Percentiles rank a stretch among this genome's conserved stretches.
Conservation (phyloP, 495 filamentous ascomycete species). For the Tuber aestivum region DNA sequence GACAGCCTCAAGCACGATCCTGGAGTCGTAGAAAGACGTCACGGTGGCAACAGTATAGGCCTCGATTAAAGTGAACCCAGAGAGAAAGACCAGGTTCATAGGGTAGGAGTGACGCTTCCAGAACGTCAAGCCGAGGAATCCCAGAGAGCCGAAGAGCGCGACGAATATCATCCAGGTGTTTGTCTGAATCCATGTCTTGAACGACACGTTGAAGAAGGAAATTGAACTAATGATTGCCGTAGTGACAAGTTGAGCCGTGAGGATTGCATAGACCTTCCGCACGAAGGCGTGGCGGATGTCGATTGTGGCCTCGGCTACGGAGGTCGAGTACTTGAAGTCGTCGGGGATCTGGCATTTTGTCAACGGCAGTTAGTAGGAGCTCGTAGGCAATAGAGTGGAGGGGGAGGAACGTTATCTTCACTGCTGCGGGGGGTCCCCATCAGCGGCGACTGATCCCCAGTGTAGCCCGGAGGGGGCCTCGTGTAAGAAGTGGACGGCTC, state of each 20-base stretch:
- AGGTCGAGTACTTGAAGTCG: slow-evolving; percentile 97
- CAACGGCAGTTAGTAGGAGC: neutral
- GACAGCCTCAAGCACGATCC: slow-evolving; percentile 82
- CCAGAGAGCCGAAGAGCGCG: slow-evolving; percentile 50
- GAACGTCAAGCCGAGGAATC: slow-evolving; percentile 61
- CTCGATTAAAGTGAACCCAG: slow-evolving; percentile 84
- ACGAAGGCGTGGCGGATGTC: slow-evolving; percentile 97
- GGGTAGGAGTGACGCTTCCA: slow-evolving; percentile 99
- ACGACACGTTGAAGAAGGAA: slow-evolving; percentile 72
- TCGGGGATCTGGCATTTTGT: slow-evolving; percentile 63
- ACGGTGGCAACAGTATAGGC: slow-evolving; percentile 90
- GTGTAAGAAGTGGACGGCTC: slow-evolving; percentile 55
- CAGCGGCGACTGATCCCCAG: slow-evolving; percentile 53
- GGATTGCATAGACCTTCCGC: slow-evolving; percentile 82
- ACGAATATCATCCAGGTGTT: slow-evolving; percentile 79
- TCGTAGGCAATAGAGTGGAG: neutral
- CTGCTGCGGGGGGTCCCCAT: slow-evolving; percentile 62
- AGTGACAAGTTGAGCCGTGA: slow-evolving; percentile 79
- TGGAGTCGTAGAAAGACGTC: slow-evolving; percentile 74
- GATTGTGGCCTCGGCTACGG: slow-evolving; percentile 83
- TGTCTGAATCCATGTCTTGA: slow-evolving; percentile 80
- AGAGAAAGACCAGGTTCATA: slow-evolving; percentile 85
- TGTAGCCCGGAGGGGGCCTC: slow-evolving; percentile 80
- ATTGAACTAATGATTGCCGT: slow-evolving; percentile 75
- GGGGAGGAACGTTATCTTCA: slow-evolving; percentile 60